These are phyloP conservation scores for Sextonia rubra DNA, from an alignment of 164 flowering plant genomes.

Conservation along the genomic window DNA sequence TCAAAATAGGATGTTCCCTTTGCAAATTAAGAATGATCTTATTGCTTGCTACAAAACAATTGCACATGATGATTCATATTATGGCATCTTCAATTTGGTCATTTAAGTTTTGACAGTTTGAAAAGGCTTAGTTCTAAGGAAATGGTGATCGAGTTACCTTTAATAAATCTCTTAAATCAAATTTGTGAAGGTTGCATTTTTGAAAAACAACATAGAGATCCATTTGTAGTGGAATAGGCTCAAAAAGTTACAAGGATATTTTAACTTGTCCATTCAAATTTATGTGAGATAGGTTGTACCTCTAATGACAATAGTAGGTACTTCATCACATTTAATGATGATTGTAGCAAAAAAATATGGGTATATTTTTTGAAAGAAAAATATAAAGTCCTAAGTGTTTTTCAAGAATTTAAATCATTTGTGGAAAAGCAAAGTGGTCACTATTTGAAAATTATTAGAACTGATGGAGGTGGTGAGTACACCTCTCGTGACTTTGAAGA, in stretches of 20 bases:
- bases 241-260: not conserved
- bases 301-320: constrained; percentile 2
- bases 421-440: not conserved
- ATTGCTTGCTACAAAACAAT: not conserved
- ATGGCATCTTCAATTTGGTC: constrained; percentile 8
- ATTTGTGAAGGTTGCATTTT: constrained; percentile 4
- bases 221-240: not conserved
- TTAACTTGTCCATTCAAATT: constrained; percentile 5
- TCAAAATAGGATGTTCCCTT: not conserved
- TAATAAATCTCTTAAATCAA: not conserved
- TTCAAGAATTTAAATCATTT: not conserved
- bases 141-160: constrained; percentile 7
- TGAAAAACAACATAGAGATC: not conserved
- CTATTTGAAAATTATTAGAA: not conserved
- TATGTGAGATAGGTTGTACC: not conserved
- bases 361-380: not conserved
- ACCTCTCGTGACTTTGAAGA: not conserved
- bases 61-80: constrained; percentile 1
- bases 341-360: not conserved
- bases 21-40: constrained; percentile 8
- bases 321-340: constrained; percentile 7
- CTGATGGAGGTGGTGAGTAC: not conserved
- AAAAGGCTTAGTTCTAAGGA: not conserved
- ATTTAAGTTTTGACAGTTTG: constrained; percentile 9
- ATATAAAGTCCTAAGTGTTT: not conserved